Evolutionary conservation across 495 filamentous ascomycete genomes (phyloP), one percentile per base, ranked within the genome.

Genomic region (Cercophora sp.): DNA sequence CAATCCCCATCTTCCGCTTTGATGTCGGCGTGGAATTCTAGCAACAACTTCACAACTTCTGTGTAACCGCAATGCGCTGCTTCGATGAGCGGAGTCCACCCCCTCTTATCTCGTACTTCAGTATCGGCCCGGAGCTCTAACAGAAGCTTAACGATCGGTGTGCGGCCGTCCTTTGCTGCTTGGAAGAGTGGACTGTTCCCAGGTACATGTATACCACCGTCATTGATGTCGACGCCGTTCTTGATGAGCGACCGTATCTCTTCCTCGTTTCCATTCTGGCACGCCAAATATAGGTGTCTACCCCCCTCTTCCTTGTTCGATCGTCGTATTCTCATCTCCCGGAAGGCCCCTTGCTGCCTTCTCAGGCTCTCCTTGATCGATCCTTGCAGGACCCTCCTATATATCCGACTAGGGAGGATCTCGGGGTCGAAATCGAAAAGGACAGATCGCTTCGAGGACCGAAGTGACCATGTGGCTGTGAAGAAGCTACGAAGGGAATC

Each of bases 401-500:
- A 59, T 0, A 59, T 51, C 11, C 53, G 41, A 6, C 35, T 26
- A 10, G 41, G 31, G 31, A 59, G 51, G 25, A 59, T 46, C 9
- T 52, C 52, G 15, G 5, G n/a, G 37, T 59, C 57, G 40, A 59
- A 59, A 0, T 46, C 22, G 29, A 59, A 59, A 5, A 51, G 9
- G 11, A 55, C 23, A 1, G 52, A 56, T 22, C 36, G 10, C 10
- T 39, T 39, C 10, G 36, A 39, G 43, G n/a, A n/a, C n/a, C n/a
- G 24, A 16, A 39, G 36, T 3, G 15, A 39, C 15, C n/a, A n/a
- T 2, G 16, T 56, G 2, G 8, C 15, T 6, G 51, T 56, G 27
- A 36, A 46, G n/a, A 22, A 3, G 43, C 46, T 59, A 8, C 19
- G 37, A 8, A 59, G 5, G 15, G 57, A 59, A 11, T 54, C 46